Base-by-base conservation (phyloP, 2,329 filamentous ascomycete genomes). In the Scedosporium dehoogii region DNA sequence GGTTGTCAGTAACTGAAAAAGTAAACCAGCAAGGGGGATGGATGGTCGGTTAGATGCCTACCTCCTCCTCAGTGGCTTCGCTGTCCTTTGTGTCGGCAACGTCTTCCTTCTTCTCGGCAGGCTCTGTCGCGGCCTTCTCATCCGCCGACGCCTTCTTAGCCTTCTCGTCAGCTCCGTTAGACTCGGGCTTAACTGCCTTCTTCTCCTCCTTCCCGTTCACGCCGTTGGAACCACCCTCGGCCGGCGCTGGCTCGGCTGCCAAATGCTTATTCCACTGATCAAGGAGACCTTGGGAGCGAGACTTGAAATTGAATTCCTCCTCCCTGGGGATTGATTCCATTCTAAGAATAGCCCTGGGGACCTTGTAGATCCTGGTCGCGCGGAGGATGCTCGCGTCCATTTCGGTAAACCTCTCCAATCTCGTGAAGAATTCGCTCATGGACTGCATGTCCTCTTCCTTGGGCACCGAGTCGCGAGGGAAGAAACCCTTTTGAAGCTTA, bases 321-420 rank as follows among this genome's bases (percentile, higher is more conserved):
- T 99, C 94, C 65, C 87, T 88, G 4, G 92, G 92, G 68, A 99
- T 96, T 3, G 82, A 82, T 53, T 87, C 83, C 7, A 99, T 81
- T 79, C 96, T 97, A 69, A 97, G 79, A 67, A 99, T 94, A 4
- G 89, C 92, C 78, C 96, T 96, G 63, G 99, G 82, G 10, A 99
- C 93, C 79, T 99, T 99, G 85, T 97, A 93, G 75, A 99, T 97
- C 82, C 97, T 99, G 65, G 94, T 99, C 14, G 79, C 81, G 66
- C 90, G 86, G 70, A 97, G 96, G 69, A 97, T 94, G 67, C 86
- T 86, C 33, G 90, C 91, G 72, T 97, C 93, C 4, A 97, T 84
- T 66, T 96, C 90, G 1, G 85, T 78, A 73, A 80, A 88, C 6
- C 81, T 84, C 76, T 99, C 94, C 5, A 99, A 84, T 73, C 96